These are phyloP conservation scores for Fistulinella cinereoalba DNA, from an alignment of 1,284 basidiomycete species.

Conservation along the genomic window DNA sequence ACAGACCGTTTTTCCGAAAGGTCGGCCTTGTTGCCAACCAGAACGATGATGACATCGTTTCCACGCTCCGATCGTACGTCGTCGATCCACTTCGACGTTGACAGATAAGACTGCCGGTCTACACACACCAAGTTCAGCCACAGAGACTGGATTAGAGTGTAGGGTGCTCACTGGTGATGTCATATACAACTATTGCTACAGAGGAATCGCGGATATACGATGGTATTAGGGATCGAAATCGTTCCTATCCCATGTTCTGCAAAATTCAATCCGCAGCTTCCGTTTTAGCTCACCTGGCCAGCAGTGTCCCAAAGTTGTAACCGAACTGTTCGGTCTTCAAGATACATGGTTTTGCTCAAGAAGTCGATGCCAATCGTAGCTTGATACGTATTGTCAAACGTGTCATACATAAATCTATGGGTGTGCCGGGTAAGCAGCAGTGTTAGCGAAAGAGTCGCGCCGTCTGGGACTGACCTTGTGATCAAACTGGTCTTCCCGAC, in stretches of 20 bases:
- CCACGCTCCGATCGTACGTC: slow-evolving; percentile 97
- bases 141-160: not conserved
- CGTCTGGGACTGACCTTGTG: slow-evolving; percentile 64
- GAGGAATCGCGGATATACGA: slow-evolving; percentile 99
- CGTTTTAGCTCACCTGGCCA: slow-evolving; percentile 66
- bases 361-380: slow-evolving; percentile 99
- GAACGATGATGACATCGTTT: slow-evolving; percentile 96
- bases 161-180: slow-evolving; percentile 85
- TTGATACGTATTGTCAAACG: slow-evolving; percentile 99
- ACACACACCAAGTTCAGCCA: slow-evolving; percentile 5
- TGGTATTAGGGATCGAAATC: slow-evolving; percentile 96
- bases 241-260: slow-evolving; percentile 61
- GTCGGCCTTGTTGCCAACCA: slow-evolving; percentile 99
- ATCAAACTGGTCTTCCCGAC: slow-evolving; percentile 98
- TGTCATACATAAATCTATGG: slow-evolving; percentile 95
- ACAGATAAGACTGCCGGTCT: slow-evolving; percentile 96
- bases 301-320: slow-evolving; percentile 99
- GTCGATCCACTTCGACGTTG: slow-evolving; percentile 99
- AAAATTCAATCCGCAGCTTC: slow-evolving; percentile 3
- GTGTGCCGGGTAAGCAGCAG: not conserved
- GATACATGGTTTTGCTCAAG: slow-evolving; percentile 99
- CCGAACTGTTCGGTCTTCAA: slow-evolving; percentile 97
- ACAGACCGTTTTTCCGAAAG: slow-evolving; percentile 84
- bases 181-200: slow-evolving; percentile 97
- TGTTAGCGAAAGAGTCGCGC: not conserved